Base-by-base conservation (phyloP, 805 yeast species). In the Wickerhamiella spandovensis region DNA sequence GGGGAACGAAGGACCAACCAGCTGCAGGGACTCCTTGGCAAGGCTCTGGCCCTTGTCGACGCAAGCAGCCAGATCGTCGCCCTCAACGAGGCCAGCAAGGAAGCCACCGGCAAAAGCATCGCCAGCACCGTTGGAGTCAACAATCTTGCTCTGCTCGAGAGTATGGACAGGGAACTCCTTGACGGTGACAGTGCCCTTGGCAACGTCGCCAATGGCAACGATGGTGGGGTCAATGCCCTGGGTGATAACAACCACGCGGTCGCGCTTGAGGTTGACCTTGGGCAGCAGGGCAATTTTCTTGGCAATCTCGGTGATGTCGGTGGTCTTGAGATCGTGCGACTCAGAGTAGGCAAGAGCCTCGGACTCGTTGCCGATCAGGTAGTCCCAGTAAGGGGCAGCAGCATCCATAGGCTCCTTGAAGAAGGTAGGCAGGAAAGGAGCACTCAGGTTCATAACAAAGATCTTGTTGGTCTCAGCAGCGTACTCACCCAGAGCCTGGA, bases 71-170 rank as follows among this genome's bases (percentile, higher is more conserved):
- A 87, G 65, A 25, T 75, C 59, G 66, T 83, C 79, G 56, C 81
- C 86, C 67, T 81, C 71, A 51, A 87, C 94, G 58, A 89, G 71
- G 52, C 89, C 92, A 54, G 95, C 95, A 56, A 88, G 70, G 68
- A 90, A 89, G 52, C 97, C 97, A 62, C 92, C 94, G 51, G 97
- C 97, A 65, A 90, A 90, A 13, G 97, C 96, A 66, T 90, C 97
- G 69, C 97, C 97, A 45, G 97, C 97, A 73, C 98, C 98, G 72
- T 90, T 92, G 63, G 97, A 86, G 73, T 92, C 99, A 52, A 76
- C 81, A 53, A 92, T 76, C 68, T 82, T 74, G 44, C 75, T 69
- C 44, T 77, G 60, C 42, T 77, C 83, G 63, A 92, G 77, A 52
- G 81, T 77, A 59, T 78, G 83, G 50, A 92, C 95, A 47, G 82